Base-by-base conservation (phyloP, 2,329 filamentous ascomycete species). In the Alternaria rosae region DNA sequence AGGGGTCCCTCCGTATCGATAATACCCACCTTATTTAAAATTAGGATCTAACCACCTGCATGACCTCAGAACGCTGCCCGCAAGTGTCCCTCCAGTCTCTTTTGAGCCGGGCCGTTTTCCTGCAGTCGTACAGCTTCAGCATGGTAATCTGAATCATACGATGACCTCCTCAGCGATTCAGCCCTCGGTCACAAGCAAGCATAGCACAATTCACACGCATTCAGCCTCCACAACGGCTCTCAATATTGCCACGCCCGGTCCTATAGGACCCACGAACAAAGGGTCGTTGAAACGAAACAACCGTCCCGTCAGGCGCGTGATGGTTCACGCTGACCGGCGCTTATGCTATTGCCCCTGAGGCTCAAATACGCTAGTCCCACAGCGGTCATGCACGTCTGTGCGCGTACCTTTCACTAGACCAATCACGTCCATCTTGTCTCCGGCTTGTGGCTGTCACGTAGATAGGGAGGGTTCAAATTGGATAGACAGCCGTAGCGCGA, bases 11-110 rank as follows among this genome's bases (percentile, higher is more conserved):
- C 35, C 35, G 35, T 75, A 77, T 75, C 72, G 72, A 69, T 68
- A 70, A 68, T 69, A 73, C 72, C 70, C 70, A 70, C 67, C 64
- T 66, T 72, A 75, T 77, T 74, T 72, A 73, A 69, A 69, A 71
- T 73, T 38, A 38, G 35, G 75, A 74, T 76, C 71, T 68, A 70
- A 64, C 67, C 57, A 62, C 66, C 69, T 77, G 75, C 74, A 77
- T 73, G 68, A 74, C 71, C 69, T 75, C 66, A 72, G 63, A 69
- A 61, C 62, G 58, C 56, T 60, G 21, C 32, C 61, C 58, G 58
- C 62, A 64, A 62, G 61, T 70, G 65, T 72, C 65, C 59, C 67
- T 70, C 60, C 59, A 68, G 53, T 59, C 72, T 67, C 28, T 62
- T 72, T 76, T 69, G 58, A 70, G 69, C 62, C 25, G 58, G 57